Conservation (phyloP, 495 filamentous ascomycete genomes). For the Baudoinia panamericana region DNA sequence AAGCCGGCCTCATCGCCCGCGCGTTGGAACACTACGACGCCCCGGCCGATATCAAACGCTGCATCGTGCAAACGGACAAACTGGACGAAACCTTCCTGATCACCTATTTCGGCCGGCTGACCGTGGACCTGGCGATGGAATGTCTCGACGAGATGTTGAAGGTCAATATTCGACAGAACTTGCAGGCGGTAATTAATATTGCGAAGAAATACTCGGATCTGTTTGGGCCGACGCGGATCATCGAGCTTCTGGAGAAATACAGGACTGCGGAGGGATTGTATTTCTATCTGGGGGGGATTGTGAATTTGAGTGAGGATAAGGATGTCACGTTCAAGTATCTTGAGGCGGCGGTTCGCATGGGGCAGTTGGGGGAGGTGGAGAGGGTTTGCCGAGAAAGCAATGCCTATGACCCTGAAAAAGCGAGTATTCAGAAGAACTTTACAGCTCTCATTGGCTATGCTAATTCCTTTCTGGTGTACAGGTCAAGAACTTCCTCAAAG, state of each 20-base stretch:
- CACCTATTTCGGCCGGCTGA: slow-evolving; percentile 82
- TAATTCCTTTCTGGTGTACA: slow-evolving; percentile 64
- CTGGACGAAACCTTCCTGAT: slow-evolving; percentile 82
- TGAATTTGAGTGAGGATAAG: slow-evolving; percentile 88
- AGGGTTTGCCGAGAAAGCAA: slow-evolving; percentile 90
- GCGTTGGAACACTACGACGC: slow-evolving; percentile 93
- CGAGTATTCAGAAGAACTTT: background rate
- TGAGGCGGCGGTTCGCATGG: slow-evolving; percentile 84
- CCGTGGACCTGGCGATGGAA: slow-evolving; percentile 86
- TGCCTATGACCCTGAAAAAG: background rate
- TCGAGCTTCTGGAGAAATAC: slow-evolving; percentile 93
- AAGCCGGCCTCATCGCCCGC: slow-evolving; percentile 40
- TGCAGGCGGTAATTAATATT: slow-evolving; percentile 85
- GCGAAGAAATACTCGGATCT: slow-evolving; percentile 97
- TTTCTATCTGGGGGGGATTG: slow-evolving; percentile 94
- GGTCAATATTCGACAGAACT: slow-evolving; percentile 89
- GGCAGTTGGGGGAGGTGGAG: slow-evolving; percentile 88
- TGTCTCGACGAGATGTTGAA: slow-evolving; percentile 93
- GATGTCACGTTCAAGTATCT: slow-evolving; percentile 99
- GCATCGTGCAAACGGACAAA: slow-evolving; percentile 67
- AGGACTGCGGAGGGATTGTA: slow-evolving; percentile 92
- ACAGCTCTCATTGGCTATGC: background rate
- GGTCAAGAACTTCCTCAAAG: slow-evolving; percentile 99
- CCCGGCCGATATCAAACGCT: slow-evolving; percentile 74
- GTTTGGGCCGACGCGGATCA: slow-evolving; percentile 74